Conservation (phyloP, 352 stramenopile species). For the Phytophthora parvispora region DNA sequence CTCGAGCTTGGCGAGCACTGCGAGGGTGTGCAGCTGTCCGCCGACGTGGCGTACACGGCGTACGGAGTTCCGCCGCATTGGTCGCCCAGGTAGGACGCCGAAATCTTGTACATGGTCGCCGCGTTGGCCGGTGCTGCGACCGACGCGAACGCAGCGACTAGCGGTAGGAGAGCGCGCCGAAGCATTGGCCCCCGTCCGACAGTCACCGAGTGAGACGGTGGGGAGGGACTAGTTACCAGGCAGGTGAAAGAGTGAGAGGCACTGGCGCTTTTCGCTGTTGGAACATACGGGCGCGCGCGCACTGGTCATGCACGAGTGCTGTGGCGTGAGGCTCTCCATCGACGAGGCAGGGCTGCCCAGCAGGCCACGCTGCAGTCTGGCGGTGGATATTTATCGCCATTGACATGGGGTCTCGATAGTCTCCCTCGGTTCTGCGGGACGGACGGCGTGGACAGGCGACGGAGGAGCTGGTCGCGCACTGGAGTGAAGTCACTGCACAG, state of each 20-base stretch:
- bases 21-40: slow-evolving; percentile 4
- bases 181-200: slow-evolving; percentile 2
- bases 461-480: background rate
- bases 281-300: slow-evolving; percentile 11
- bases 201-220: background rate
- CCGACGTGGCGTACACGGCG: slow-evolving; percentile 11
- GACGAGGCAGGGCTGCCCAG: slow-evolving; percentile 15
- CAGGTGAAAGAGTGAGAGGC: slow-evolving; percentile 7
- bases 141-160: background rate
- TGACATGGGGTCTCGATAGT: no score
- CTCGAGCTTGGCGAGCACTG: slow-evolving; percentile 5
- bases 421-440: no score
- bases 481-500: no score
- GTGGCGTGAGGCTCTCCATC: background rate
- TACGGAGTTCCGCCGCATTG: slow-evolving; percentile 26
- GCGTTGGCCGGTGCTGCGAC: background rate
- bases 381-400: no score
- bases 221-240: background rate
- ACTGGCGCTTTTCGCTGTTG: slow-evolving; percentile 9
- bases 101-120: slow-evolving; percentile 23
- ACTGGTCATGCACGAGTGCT: slow-evolving; percentile 26
- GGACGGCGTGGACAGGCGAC: background rate
- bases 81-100: slow-evolving; percentile 27
- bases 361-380: background rate
- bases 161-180: background rate